Base-by-base conservation (phyloP, 2,329 filamentous ascomycete species). In the Aspergillus proliferans region DNA sequence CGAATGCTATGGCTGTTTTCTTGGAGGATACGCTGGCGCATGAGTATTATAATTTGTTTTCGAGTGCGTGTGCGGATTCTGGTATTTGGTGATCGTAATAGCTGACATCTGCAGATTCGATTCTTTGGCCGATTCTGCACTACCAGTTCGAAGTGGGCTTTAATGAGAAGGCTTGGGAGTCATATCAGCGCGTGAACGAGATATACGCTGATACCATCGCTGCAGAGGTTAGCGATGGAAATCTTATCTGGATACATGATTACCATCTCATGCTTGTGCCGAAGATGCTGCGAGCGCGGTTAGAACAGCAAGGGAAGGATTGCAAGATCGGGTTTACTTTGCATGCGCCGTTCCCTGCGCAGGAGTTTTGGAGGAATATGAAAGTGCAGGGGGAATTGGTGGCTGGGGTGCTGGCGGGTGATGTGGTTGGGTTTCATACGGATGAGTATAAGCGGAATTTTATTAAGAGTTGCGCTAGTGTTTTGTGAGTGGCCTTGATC, bases 371-470 rank as follows among this genome's bases (percentile, higher is more conserved):
- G 75, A 83, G 89, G 55, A 93, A 94, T 57, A 75, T 95, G 7
- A 90, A 90, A 1, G 89, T 95, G 26, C 82, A 89, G 52, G 88
- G 93, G 66, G 83, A 87, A 58, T 83, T 95, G 45, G 78, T 95
- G 41, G 78, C 84, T 41, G 88, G 90, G 46, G 80, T 95, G 39
- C 77, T 95, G 19, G 84, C 92, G 63, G 93, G 88, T 73, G 90
- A 95, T 64, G 73, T 95, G 49, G 85, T 95, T 61, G 90, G 90
- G n/a, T 95, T 95, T 75, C 90, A 95, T 71, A 95, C 90, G n/a
- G 94, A 94, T 72, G 88, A 95, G 71, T 95, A 95, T 61, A 88
- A 88, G 15, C 80, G 88, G 44, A 90, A 95, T 69, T 95, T 95
- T 72, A 75, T 95, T 50, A 91, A 87, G 71, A 90, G 86, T 61